Percentiles rank a stretch among this genome's conserved stretches.
Evolutionary conservation across 371 early-diverging fungal species (phyloP).

Genomic region (Mortierella sp.): DNA sequence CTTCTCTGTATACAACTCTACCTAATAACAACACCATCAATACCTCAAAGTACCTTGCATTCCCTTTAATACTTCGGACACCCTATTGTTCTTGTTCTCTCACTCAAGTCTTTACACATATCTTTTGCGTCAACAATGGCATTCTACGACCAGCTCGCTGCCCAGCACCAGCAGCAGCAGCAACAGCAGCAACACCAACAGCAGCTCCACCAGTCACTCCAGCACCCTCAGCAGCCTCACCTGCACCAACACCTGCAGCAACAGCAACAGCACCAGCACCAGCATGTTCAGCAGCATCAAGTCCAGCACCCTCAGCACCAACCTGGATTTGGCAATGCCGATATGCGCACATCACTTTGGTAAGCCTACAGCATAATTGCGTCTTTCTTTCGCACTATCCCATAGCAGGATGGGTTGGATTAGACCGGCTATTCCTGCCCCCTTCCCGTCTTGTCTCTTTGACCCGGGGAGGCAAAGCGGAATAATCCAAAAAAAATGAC

Average conservation of each 20-base stretch:
- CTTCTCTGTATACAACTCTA: neutral
- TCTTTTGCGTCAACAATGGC: slow-evolving; percentile 32
- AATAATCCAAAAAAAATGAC: neutral
- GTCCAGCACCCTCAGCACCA: slow-evolving; percentile 25
- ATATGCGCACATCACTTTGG: slow-evolving; percentile 48
- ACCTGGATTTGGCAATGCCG: slow-evolving; percentile 21
- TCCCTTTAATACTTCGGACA: slow-evolving; percentile 7
- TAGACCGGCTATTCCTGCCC: neutral
- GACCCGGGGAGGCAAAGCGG: neutral
- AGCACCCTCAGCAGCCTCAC: slow-evolving; percentile 40
- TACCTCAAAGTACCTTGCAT: neutral
- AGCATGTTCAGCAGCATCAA: slow-evolving; percentile 29
- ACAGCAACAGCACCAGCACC: slow-evolving; percentile 31
- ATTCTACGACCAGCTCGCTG: slow-evolving; percentile 43
- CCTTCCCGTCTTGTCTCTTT: neutral
- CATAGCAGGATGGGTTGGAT: neutral
- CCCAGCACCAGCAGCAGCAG: slow-evolving; percentile 43
- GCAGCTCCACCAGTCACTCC: slow-evolving; percentile 20
- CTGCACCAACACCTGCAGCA: slow-evolving; percentile 25
- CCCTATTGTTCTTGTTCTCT: neutral
- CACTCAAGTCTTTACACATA: neutral
- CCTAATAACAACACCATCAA: neutral
- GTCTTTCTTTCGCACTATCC: neutral
- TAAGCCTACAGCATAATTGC: slow-evolving; percentile 13
- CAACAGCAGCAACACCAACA: slow-evolving; percentile 16